Evolutionary conservation across 345 rosid species (phyloP), one percentile per base, ranked within the genome.

Genomic region (Salix exigua): DNA sequence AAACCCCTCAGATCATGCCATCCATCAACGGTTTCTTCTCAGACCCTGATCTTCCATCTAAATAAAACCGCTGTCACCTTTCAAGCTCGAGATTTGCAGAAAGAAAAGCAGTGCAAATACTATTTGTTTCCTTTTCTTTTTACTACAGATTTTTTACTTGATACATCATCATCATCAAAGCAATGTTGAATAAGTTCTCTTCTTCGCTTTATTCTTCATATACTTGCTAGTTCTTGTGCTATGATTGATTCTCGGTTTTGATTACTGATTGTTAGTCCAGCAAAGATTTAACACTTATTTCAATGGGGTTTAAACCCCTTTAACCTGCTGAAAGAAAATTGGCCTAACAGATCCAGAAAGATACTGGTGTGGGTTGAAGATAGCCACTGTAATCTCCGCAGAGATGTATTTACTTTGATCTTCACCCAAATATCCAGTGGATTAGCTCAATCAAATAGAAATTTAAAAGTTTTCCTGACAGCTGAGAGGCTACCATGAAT

Each of bases 11-110:
- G 88, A 72, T 90, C 83, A 88, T 90, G 92, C 91, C 92, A 4
- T 86, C 92, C 26, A 8, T 90, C 83, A 89, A 89, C 55, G 55
- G 79, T 74, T 88, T 89, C 84, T 90, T 89, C 87, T 86, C 91
- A 2, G 80, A 85, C 13, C 92, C 92, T 18, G 75, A 85, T 71
- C 79, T 71, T 55, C 83, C 83, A 16, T 30, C 77, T 25, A 46
- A 44, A 23, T 78, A 42, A 33, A 16, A 21, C 38, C 46, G 1
- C 31, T 53, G 30, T 37, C 33, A 37, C 2, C 2, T 37, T 77
- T 71, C 6, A 19, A 18, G 25, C 18, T 63, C 17, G 28, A 44
- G 55, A 50, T 50, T 14, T 16, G 46, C 11, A 38, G 46, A 3
- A 35, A 75, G 55, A 13, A 75, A 12, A 64, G 28, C 69, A 12